These are phyloP conservation scores for Solanum infundibuliforme DNA, from an alignment of 257 asterid species.

Conservation along the genomic window DNA sequence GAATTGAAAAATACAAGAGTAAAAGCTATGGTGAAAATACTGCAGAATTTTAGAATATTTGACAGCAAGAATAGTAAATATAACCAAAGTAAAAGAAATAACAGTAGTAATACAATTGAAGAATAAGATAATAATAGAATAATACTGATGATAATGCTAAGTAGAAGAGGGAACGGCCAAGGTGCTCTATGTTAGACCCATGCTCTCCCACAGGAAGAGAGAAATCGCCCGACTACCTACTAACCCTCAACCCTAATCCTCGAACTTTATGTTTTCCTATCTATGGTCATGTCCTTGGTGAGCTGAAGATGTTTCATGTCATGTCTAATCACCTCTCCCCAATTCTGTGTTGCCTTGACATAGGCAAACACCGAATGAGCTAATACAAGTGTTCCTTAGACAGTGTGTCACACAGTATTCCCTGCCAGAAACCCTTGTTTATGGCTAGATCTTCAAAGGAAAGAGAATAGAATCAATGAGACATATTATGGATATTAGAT, in stretches of 20 bases:
- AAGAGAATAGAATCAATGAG: not conserved
- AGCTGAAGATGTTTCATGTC: not conserved
- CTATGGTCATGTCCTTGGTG: not conserved
- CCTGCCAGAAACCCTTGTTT: not conserved
- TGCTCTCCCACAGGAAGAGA: not conserved
- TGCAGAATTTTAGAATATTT: not conserved
- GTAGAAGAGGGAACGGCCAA: not conserved
- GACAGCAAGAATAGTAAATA: not conserved
- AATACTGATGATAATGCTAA: not conserved
- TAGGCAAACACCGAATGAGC: not conserved
- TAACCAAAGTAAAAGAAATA: not conserved
- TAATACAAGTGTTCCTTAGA: not conserved
- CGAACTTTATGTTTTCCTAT: not conserved
- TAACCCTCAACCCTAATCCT: not conserved
- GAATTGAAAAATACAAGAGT: not conserved
- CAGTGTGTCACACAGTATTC: not conserved
- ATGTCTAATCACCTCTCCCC: not conserved
- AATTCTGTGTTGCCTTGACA: not conserved
- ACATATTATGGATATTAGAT: not conserved
- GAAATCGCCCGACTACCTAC: not conserved
- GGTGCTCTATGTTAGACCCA: not conserved
- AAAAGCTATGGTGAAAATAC: not conserved
- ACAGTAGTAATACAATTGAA: not conserved
- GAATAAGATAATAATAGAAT: not conserved
- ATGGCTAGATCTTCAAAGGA: not conserved